Base-by-base conservation (phyloP, 768 basidiomycete species). In the Phylloporus sp. region DNA sequence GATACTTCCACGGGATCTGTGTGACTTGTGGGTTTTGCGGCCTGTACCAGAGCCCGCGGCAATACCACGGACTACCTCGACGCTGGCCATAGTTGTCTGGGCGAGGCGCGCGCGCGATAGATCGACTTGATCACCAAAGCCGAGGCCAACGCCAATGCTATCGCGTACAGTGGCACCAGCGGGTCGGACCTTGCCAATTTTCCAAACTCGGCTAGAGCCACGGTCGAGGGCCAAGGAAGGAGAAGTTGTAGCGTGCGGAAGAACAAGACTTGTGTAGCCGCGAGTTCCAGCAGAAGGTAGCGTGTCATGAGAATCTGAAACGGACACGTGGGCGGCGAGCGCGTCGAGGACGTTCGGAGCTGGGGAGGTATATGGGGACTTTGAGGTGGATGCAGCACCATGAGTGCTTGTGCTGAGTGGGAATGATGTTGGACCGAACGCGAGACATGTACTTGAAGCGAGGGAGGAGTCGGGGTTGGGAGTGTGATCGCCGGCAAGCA, bases 51-150 rank as follows among this genome's bases (percentile, higher is more conserved):
- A 48, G 6, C 50, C 52, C 57, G 55, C 44, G 57, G 74, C 46
- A 57, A 72, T 47, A 47, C 86, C 86, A 29, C 74, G 72, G 15
- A 86, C 79, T 26, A 90, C 78, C 58, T 90, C 86, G 33, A 95
- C 81, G 41, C 81, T 90, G 14, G 86, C 85, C 91, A 96, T 94
- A 5, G 86, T 90, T 6, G 82, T 84, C 61, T 90, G 86, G 7
- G 90, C 91, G 10, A 90, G 69, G 4, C 91, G 90, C 15, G 82
- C 77, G 10, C 76, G 74, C 2, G 87, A 82, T 34, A 91, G 69
- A 65, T 95, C 89, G 14, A 92, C 67, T 38, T 73, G 77, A 3
- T 81, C 76, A 13, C 69, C 66, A 0, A 66, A 37, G 5, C 64
- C 66, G 17, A 66, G 57, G 28, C 66, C 62, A 2, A 34, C 31